A percentile compares a stretch with the other conserved stretches of the same genome.
Evolutionary conservation across 495 filamentous ascomycete species (phyloP).

Genomic region (Chaetomidium leptoderma): DNA sequence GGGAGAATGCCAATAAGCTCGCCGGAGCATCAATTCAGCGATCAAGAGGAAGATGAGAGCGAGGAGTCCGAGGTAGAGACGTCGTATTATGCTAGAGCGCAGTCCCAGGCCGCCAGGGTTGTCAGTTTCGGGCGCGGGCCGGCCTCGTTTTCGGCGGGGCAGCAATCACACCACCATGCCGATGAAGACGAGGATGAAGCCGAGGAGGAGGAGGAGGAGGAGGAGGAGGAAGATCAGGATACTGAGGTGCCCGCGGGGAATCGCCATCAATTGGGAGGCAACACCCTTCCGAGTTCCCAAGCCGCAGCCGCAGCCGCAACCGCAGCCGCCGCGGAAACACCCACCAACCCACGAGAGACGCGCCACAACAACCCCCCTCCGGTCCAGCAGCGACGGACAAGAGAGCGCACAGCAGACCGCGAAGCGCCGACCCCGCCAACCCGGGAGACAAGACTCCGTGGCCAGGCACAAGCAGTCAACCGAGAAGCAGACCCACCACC

Average conservation of each 20-base stretch:
- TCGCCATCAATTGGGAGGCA: neutral
- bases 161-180: conserved; percentile 13
- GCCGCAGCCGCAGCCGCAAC: neutral
- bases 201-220: conserved; percentile 17
- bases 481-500: neutral
- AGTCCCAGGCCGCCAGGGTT: conserved; percentile 16
- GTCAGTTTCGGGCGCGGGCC: neutral
- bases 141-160: conserved; percentile 18
- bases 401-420: conserved; percentile 5
- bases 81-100: conserved; percentile 20
- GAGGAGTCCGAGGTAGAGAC: conserved; percentile 25
- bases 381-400: neutral
- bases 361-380: conserved; percentile 4
- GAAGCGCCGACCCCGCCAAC: neutral
- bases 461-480: neutral
- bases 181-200: conserved; percentile 19
- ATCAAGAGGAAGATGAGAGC: conserved; percentile 17
- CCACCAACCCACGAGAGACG: conserved; percentile 1
- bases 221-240: neutral
- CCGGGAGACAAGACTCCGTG: neutral
- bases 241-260: neutral
- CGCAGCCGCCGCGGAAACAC: neutral
- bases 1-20: neutral
- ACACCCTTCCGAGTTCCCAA: neutral
- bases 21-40: conserved; percentile 5